Evolutionary conservation across 192 early-diverging fungal genomes (phyloP).

Genomic region (Rhizoclosmatium sp.): DNA sequence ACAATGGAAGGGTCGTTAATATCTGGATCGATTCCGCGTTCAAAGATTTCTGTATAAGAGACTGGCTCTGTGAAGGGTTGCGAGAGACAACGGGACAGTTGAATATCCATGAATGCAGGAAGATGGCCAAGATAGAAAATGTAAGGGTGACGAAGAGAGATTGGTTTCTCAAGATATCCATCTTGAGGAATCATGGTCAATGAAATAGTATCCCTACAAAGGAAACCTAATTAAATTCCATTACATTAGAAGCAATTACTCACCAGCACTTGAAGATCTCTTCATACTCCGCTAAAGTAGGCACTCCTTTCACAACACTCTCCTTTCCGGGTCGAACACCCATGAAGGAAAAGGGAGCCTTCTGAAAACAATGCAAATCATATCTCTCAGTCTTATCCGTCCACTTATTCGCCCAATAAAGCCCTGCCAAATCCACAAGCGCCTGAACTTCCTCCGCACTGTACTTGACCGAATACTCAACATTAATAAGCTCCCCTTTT

Average conservation of each 20-base stretch:
- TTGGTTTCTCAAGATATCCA: slow-evolving; percentile 70
- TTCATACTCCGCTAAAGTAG: slow-evolving; percentile 75
- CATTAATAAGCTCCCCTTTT: slow-evolving; percentile 83
- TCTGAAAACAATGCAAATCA: slow-evolving; percentile 56
- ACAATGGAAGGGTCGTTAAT: slow-evolving; percentile 60
- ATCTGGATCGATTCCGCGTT: slow-evolving; percentile 91
- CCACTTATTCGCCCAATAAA: slow-evolving; percentile 51
- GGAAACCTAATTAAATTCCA: slow-evolving; percentile 22
- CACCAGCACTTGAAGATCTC: slow-evolving; percentile 81
- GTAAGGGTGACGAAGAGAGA: slow-evolving; percentile 84
- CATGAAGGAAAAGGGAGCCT: slow-evolving; percentile 50
- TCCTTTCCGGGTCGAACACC: slow-evolving; percentile 23
- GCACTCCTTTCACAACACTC: slow-evolving; percentile 45
- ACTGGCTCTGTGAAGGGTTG: slow-evolving; percentile 35
- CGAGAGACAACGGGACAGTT: slow-evolving; percentile 44
- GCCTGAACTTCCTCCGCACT: slow-evolving; percentile 58
- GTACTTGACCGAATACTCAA: slow-evolving; percentile 93
- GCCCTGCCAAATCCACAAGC: slow-evolving; percentile 41
- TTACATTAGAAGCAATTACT: neutral
- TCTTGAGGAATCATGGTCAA: slow-evolving; percentile 64
- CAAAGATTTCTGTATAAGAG: slow-evolving; percentile 64
- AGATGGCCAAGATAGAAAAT: slow-evolving; percentile 46
- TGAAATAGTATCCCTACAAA: slow-evolving; percentile 70
- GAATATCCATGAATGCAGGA: slow-evolving; percentile 42
- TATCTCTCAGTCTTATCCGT: slow-evolving; percentile 52